phyloP scores from a whole-genome alignment of 805 yeast species.

The Wickerhamiella dianesei region DNA sequence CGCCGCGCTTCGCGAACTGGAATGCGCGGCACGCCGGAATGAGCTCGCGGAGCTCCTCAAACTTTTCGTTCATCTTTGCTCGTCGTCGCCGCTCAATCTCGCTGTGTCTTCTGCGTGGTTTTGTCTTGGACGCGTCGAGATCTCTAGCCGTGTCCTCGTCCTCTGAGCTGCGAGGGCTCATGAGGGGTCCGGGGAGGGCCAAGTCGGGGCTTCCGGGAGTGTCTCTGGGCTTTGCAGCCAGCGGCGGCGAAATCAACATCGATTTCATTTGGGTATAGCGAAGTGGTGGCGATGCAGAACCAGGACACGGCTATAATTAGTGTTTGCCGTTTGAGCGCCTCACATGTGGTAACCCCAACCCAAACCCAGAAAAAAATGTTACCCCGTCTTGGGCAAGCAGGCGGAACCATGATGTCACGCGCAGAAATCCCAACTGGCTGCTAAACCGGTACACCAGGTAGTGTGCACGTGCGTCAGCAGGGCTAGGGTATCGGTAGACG shows the following conservation, averaged over 20 bases:
- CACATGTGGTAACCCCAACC: no score
- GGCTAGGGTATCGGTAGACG: no score
- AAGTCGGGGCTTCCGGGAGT: neutral
- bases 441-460: no score
- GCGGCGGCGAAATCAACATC: neutral
- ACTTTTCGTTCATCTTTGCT: conserved; percentile 67
- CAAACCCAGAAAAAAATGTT: no score
- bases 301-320: no score
- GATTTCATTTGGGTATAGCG: neutral
- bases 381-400: no score
- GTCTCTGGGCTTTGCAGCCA: neutral
- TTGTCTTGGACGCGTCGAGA: neutral
- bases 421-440: no score
- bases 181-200: neutral
- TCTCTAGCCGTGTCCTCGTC: neutral
- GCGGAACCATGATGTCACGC: no score
- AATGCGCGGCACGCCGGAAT: conserved; percentile 65
- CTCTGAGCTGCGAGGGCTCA: neutral
- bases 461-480: no score
- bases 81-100: conserved; percentile 70
- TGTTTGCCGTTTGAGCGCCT: no score
- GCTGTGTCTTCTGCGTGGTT: conserved; percentile 34
- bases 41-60: conserved; percentile 61
- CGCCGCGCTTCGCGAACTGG: conserved; percentile 22
- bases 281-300: no score